Evolutionary conservation across 208 protist species (phyloP), one percentile per base, ranked within the genome.

Genomic region (Acanthamoeba castellanii): DNA sequence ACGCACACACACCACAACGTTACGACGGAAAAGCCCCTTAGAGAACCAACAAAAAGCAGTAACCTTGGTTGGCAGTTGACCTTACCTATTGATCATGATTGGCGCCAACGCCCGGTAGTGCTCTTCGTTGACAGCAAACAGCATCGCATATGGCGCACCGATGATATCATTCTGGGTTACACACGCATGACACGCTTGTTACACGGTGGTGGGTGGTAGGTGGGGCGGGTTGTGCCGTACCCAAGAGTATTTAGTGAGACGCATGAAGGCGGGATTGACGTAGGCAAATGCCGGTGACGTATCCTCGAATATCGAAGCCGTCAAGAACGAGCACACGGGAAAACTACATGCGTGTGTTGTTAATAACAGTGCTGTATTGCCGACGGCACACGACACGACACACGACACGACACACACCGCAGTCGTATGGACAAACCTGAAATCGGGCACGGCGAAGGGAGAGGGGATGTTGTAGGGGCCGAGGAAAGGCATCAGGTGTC

Each of bases 181-280:
- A 20, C 45, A n/a, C 74, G 30, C 52, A 57, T 22, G 52, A 20
- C 16, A n/a, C 57, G 57, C 20, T 64, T 2, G 25, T n/a, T 22
- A 66, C 59, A 66, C 59, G 25, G 61, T 13, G 55, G 20, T 9
- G 25, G 1, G 59, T 20, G 25, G 59, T 37, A 2, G 37, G 37
- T 37, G 37, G 37, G 37, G 37, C 37, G 37, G 37, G 3, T 3
- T 37, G 37, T n/a, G 25, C 8, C 22, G 74, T 52, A 88, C 81
- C 47, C 42, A 37, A 3, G 81, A 66, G 50, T 88, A 88, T 14
- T 64, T 32, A 30, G 81, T 64, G 52, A 88, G 50, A 14, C 27
- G 50, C 81, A 88, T 47, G 81, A 88, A 88, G 32, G 81, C 81
- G n/a, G 18, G 47, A 22, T 88, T 88, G 42, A 27, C 81, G 50